Percentiles rank a stretch among this genome's conserved stretches.
These are phyloP conservation scores for Selaginella tamariscina DNA, from an alignment of 75 land plant genomes.

Conservation along the genomic window DNA sequence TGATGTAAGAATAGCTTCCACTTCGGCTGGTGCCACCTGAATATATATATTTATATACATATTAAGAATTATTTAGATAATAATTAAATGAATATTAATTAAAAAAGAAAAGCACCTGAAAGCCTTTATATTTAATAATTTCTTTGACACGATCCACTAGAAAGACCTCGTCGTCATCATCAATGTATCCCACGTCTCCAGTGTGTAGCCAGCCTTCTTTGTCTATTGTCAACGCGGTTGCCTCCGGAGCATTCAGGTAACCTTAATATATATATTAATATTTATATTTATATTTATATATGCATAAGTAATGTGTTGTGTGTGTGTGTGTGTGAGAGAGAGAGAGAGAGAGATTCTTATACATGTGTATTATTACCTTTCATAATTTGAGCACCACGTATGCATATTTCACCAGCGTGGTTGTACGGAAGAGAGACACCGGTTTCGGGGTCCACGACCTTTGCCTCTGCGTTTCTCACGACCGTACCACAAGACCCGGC, in stretches of 20 bases:
- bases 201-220: conserved; percentile 50
- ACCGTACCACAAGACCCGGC: conserved; percentile 26
- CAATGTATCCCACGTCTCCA: conserved; percentile 58
- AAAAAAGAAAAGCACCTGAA: conserved; percentile 32
- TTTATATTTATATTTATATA: too few relatives aligned
- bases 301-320: too few relatives aligned
- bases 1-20: not conserved
- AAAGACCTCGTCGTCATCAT: conserved; percentile 35
- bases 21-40: not conserved
- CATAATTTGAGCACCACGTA: not conserved
- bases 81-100: too few relatives aligned
- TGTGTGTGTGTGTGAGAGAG: too few relatives aligned
- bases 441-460: conserved; percentile 24
- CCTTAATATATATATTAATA: too few relatives aligned
- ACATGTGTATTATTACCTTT: conserved; percentile 1
- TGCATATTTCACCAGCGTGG: not conserved
- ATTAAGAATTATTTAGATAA: too few relatives aligned
- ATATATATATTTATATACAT: too few relatives aligned
- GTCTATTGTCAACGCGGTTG: conserved; percentile 29
- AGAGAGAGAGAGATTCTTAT: not conserved
- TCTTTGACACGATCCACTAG: conserved; percentile 67
- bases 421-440: conserved; percentile 13
- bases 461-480: conserved; percentile 20
- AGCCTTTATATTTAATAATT: conserved; percentile 54
- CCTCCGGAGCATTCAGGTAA: conserved; percentile 37